Evolutionary conservation across 2,329 filamentous ascomycete genomes (phyloP), one percentile per base, ranked within the genome.

Genomic region (Gnomoniopsis sp.): DNA sequence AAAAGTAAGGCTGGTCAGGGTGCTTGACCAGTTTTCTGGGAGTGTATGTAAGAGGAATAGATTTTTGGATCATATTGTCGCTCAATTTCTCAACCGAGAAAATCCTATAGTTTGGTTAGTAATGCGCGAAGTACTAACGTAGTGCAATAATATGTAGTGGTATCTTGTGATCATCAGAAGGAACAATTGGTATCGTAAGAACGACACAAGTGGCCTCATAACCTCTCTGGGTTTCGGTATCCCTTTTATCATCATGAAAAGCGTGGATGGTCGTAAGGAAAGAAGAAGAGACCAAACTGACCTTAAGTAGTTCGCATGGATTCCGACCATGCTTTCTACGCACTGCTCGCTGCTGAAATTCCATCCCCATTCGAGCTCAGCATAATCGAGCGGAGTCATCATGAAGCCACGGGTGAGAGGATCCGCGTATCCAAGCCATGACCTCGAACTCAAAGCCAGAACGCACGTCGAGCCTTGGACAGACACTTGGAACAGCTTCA

Each of bases 311-410:
- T 93, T 89, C 50, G 88, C 91, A 75, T 96, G 90, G 62, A 97
- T 93, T 61, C 92, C 93, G 55, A 97, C 93, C 80, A 97, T 93
- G 57, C 93, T 93, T 74, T 97, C 90, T 47, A 89, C 87, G 68
- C 93, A 96, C 72, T 96, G 90, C 71, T 96, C 91, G 69, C 93
- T 96, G 72, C 90, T 93, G 70, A 99, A 98, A 67, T 95, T 96
- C 88, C 93, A 96, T 3, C 90, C 93, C 80, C 91, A 97, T 72
- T 96, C 92, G 30, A 99, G 83, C 44, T 89, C 87, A 55, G 88
- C 87, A 68, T 96, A 97, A 71, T 90, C 91, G 33, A 99, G 77
- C 0, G 96, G 95, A 1, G 93, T 97, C 65, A 98, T 87, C 75
- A 96, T 91, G 68, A 97, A 96, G 41, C 88, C 88, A 69, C 90